Evolutionary conservation across 1,284 basidiomycete species (phyloP).

Genomic region (Pseudozyma hubeiensis): DNA sequence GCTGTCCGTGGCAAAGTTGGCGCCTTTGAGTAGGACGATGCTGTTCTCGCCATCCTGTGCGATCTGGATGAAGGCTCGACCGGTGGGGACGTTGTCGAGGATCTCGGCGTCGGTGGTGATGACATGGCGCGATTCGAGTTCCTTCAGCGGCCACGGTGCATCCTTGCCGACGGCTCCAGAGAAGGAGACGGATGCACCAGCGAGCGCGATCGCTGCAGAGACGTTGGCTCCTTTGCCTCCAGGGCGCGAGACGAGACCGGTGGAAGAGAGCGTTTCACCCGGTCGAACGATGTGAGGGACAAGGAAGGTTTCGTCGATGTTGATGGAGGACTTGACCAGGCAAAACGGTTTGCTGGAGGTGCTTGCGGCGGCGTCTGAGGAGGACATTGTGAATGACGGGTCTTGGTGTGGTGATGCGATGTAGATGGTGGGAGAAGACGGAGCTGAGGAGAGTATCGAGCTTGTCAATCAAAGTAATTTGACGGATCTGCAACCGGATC

Average conservation of each 20-base stretch:
- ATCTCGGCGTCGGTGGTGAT: slow-evolving; percentile 42
- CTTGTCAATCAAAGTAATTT: background rate
- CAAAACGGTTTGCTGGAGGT: slow-evolving; percentile 41
- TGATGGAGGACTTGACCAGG: slow-evolving; percentile 65
- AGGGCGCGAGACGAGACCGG: slow-evolving; percentile 49
- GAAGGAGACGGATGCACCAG: slow-evolving; percentile 53
- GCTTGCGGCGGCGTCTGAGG: slow-evolving; percentile 9
- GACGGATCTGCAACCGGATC: slow-evolving; percentile 9
- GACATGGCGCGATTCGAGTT: slow-evolving; percentile 56
- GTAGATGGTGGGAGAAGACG: background rate
- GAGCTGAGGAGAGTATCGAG: background rate
- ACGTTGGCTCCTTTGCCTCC: slow-evolving; percentile 68
- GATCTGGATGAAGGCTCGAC: slow-evolving; percentile 67
- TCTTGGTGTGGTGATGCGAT: slow-evolving; percentile 2
- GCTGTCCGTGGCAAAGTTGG: slow-evolving; percentile 54
- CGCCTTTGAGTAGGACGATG: slow-evolving; percentile 65
- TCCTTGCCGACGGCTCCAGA: slow-evolving; percentile 63
- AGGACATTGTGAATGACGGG: no score
- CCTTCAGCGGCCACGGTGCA: slow-evolving; percentile 62
- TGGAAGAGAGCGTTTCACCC: slow-evolving; percentile 65
- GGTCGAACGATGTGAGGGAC: slow-evolving; percentile 62
- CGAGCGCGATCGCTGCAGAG: slow-evolving; percentile 59
- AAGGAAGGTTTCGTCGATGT: slow-evolving; percentile 66
- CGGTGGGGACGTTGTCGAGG: slow-evolving; percentile 54
- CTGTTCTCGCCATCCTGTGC: slow-evolving; percentile 65